These are phyloP conservation scores for Inonotus obliquus DNA, from an alignment of 1,284 basidiomycete species.

Conservation along the genomic window DNA sequence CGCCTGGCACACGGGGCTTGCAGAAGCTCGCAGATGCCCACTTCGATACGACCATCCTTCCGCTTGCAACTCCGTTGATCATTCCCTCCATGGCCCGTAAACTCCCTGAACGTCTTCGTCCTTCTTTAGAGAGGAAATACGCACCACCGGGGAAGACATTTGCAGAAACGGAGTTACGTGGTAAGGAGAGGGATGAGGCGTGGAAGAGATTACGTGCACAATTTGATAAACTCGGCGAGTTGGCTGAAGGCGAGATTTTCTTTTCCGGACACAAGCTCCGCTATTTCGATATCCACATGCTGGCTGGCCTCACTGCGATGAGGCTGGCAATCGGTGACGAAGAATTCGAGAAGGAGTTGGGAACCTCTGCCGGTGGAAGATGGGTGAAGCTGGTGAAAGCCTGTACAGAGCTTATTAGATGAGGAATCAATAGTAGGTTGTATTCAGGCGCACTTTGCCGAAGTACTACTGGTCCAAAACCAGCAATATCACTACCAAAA, in stretches of 20 bases:
- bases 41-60: not conserved
- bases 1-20: not conserved
- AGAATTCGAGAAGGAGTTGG: constrained; percentile 1
- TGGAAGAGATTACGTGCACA: not conserved
- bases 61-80: not conserved
- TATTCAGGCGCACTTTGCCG: no score
- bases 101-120: not conserved
- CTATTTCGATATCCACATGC: constrained; percentile 1
- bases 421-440: not conserved
- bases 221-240: not conserved
- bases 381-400: constrained; percentile 1
- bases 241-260: not conserved
- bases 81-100: not conserved
- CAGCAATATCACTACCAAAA: no score
- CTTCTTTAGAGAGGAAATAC: not conserved
- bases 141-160: constrained; percentile 2
- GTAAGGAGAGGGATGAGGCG: constrained; percentile 4
- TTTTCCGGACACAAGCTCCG: not conserved
- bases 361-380: not conserved
- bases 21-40: constrained; percentile 1
- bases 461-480: no score
- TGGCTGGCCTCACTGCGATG: not conserved
- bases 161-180: not conserved
- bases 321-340: not conserved
- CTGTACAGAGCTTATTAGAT: not conserved